Conservation (phyloP, 257 asterid genomes). For the Capsicum chinense region DNA sequence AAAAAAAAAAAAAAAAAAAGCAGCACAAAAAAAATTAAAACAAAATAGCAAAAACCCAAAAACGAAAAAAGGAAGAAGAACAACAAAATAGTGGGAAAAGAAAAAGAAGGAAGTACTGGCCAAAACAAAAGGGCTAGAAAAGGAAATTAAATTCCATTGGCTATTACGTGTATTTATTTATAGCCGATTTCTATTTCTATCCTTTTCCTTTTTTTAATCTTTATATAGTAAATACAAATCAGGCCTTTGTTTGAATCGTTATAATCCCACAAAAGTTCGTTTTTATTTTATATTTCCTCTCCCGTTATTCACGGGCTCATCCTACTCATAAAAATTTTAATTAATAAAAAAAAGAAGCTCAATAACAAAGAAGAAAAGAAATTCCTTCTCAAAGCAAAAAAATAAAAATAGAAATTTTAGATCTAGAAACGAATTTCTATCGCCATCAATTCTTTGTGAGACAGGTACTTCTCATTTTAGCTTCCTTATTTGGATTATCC, state of each 20-base stretch:
- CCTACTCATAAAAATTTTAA: neutral
- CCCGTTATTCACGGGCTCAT: neutral
- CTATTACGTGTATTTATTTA: too few relatives aligned
- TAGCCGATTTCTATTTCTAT: too few relatives aligned
- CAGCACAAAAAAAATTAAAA: too few relatives aligned
- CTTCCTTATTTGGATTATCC: neutral
- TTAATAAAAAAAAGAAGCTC: neutral
- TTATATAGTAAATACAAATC: neutral
- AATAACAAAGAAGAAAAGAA: neutral
- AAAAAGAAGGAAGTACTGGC: too few relatives aligned
- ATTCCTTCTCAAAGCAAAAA: neutral
- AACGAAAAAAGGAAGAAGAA: too few relatives aligned
- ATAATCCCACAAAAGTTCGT: neutral
- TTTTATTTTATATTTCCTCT: conserved; percentile 23
- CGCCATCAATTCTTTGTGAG: conserved; percentile 19
- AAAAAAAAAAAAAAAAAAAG: too few relatives aligned
- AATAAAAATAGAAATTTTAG: neutral
- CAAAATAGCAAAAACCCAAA: too few relatives aligned
- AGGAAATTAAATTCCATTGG: too few relatives aligned
- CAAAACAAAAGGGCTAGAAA: too few relatives aligned
- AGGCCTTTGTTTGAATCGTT: neutral
- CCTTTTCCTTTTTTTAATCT: too few relatives aligned
- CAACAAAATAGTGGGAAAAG: too few relatives aligned
- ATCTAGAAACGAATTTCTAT: conserved; percentile 22
- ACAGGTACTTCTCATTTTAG: conserved; percentile 18